Conservation (phyloP, 164 flowering plant genomes). For the Chimonanthus salicifolius region DNA sequence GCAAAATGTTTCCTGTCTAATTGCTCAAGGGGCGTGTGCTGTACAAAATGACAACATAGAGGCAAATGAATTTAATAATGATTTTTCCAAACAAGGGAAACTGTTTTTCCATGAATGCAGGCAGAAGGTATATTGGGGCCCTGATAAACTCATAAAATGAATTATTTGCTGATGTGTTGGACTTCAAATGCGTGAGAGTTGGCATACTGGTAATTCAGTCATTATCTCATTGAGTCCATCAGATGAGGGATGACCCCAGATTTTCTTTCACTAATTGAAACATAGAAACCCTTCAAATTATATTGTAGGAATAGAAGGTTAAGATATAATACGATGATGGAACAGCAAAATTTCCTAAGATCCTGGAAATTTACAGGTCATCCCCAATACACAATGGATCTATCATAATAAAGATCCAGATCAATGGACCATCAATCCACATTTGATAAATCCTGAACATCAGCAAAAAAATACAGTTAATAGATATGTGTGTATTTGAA, state of each 20-base stretch:
- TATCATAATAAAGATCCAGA: neutral
- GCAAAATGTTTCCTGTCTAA: slow-evolving; percentile 92
- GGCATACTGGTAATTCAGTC: neutral
- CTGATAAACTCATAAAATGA: neutral
- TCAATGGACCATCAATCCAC: neutral
- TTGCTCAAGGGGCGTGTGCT: slow-evolving; percentile 83
- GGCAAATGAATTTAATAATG: neutral
- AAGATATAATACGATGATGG: neutral
- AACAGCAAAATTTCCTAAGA: too few species aligned
- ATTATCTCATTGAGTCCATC: neutral
- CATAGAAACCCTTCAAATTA: neutral
- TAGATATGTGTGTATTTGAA: too few species aligned
- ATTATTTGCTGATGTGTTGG: neutral
- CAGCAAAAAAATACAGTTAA: neutral
- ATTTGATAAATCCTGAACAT: neutral
- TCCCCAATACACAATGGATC: neutral
- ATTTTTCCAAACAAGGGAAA: neutral
- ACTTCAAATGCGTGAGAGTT: neutral
- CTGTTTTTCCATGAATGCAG: neutral
- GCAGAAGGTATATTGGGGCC: neutral
- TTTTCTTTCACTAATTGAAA: neutral
- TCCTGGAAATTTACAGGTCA: neutral
- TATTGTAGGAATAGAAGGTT: neutral
- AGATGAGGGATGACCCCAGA: neutral
- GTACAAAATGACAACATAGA: slow-evolving; percentile 20